Base-by-base conservation (phyloP, 73 alveolate genomes). In the Symbiodinium pilosum region DNA sequence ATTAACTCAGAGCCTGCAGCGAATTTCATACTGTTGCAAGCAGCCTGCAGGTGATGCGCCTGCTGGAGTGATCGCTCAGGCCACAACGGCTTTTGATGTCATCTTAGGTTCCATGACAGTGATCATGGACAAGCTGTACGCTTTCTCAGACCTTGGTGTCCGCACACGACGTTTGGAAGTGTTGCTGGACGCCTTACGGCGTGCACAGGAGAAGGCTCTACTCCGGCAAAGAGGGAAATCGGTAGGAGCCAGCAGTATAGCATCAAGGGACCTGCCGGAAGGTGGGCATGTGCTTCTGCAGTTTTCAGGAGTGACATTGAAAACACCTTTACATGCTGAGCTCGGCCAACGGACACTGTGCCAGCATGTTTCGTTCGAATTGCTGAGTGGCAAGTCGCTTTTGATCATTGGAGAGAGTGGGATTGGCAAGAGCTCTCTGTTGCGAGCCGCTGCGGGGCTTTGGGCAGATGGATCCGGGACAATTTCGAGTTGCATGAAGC, bases 361-460 rank as follows among this genome's bases (percentile, higher is more conserved):
- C 52, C 97, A 69, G 36, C 41, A 91, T 34, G 77, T 91, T 14
- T 69, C 97, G 32, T 21, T 91, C 77, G 89, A 69, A 42, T 44
- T 91, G 88, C 38, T 30, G 40, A 42, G 73, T 41, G 88, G 75
- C 43, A 69, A 77, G 43, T 93, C 98, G 3, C 47, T 93, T 43
- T 68, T 93, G 64, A 73, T 93, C 69, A 93, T 93, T 34, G 98
- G 98, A 38, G 93, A 73, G 69, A 93, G 98, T 52, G 98, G 98
- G 93, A 93, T 81, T 44, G 98, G 98, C 47, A 93, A 93, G 92
- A 44, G 85, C 92, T 93, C 98, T 30, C 28, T 93, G 84, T 93
- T 93, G 64, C 98, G 98, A 42, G 92, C 93, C 38, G 92, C 84
- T 20, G 98, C 98, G 42, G 98, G 98, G 34, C 98, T 93, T 36